Percentiles rank a stretch among this genome's conserved stretches.
These are phyloP conservation scores for Colletotrichum destructivum DNA, from an alignment of 2,329 filamentous ascomycete species.

Conservation along the genomic window DNA sequence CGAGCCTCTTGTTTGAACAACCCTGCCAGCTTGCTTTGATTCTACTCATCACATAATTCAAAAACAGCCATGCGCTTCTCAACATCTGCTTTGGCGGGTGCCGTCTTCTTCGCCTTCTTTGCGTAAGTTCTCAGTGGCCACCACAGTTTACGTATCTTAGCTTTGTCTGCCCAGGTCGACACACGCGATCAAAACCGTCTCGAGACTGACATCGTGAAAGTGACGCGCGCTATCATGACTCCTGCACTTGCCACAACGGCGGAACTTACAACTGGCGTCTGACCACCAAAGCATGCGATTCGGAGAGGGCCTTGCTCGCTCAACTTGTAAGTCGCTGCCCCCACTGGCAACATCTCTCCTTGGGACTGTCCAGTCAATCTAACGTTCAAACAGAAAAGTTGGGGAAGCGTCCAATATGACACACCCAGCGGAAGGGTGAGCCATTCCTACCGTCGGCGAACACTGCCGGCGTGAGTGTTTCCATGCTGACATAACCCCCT, in stretches of 20 bases:
- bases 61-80: slow-evolving; percentile 5
- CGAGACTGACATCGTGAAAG: background rate
- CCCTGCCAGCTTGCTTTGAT: no score
- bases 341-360: background rate
- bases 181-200: no score
- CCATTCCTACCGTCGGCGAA: background rate
- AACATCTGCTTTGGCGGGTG: background rate
- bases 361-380: background rate
- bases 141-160: background rate
- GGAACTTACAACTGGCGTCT: slow-evolving; percentile 15
- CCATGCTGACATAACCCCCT: background rate
- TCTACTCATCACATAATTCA: no score
- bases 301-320: background rate
- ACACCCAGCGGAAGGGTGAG: slow-evolving; percentile 9
- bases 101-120: slow-evolving; percentile 1
- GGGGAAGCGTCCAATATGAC: slow-evolving; percentile 2
- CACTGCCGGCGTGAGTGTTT: background rate
- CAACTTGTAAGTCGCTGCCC: background rate
- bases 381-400: no score
- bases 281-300: slow-evolving; percentile 1
- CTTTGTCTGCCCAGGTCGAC: no score
- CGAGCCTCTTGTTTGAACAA: background rate
- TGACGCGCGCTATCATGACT: slow-evolving; percentile 13
- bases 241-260: slow-evolving; percentile 21
- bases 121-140: background rate